phyloP scores from a whole-genome alignment of 768 basidiomycete genomes.

The Podaxis pistillaris region DNA sequence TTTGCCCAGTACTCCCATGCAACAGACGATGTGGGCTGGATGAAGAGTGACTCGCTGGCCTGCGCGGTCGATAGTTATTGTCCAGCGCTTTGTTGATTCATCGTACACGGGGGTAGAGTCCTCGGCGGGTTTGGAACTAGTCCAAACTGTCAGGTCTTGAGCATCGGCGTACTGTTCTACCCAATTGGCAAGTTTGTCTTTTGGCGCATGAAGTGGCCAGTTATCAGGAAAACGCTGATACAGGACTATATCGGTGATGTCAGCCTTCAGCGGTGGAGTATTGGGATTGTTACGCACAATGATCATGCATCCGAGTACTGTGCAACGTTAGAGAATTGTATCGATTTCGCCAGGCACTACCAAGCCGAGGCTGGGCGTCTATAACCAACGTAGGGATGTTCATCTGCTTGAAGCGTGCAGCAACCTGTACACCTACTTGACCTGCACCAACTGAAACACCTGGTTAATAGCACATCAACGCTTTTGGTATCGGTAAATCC shows the following conservation, averaged over 20 bases:
- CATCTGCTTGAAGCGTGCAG: conserved; percentile 14
- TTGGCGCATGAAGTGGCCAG: conserved; percentile 58
- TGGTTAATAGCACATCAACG: background rate
- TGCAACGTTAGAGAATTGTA: conserved; percentile 8
- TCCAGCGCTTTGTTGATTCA: background rate
- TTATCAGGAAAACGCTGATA: conserved; percentile 45
- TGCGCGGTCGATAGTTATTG: background rate
- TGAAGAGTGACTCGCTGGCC: background rate
- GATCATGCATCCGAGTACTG: conserved; percentile 8
- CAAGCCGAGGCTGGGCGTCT: conserved; percentile 1
- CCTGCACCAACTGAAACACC: conserved; percentile 3
- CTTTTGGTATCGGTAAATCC: background rate
- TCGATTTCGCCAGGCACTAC: conserved; percentile 8
- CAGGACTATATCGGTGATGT: background rate
- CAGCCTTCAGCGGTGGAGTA: background rate
- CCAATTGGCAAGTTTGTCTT: conserved; percentile 62
- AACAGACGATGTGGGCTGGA: background rate
- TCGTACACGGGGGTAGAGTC: background rate
- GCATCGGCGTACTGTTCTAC: conserved; percentile 58
- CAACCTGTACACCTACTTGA: background rate
- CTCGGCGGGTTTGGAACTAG: conserved; percentile 12
- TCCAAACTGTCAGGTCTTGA: conserved; percentile 67
- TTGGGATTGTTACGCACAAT: conserved; percentile 3
- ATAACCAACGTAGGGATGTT: conserved; percentile 9
- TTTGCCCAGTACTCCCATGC: background rate